Base-by-base conservation (phyloP, 2,329 filamentous ascomycete genomes). In the Ceratocystis lukuohia region DNA sequence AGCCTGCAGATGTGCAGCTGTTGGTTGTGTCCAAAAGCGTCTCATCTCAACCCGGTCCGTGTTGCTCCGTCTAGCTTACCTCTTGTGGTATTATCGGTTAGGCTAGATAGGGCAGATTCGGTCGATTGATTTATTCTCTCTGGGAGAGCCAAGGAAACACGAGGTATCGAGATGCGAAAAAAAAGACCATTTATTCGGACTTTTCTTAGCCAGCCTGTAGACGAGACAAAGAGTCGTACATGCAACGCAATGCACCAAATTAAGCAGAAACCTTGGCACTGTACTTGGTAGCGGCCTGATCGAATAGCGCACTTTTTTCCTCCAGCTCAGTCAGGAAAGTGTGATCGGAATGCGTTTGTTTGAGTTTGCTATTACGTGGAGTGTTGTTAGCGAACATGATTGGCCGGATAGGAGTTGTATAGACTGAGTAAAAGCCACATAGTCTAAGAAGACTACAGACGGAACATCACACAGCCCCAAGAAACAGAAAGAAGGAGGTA, bases 231-330 rank as follows among this genome's bases (percentile, higher is more conserved):
- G 37, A 15, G 8, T 50, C 7, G 48, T 28, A 28, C 56, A 5
- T n/a, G 28, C 28, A 37, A 59, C 28, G 17, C 25, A 37, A 37
- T n/a, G 17, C 25, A 33, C 30, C 28, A 37, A 20, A 30, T 50
- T 65, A 67, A 59, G 59, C 30, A 59, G 63, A 20, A 44, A 91
- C 90, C 80, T 93, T 96, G 44, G 92, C 83, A 70, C 84, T 87
- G 76, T 94, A 97, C 78, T 96, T 97, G 30, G 84, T 80, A 22
- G 89, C 89, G 12, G 92, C 92, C 72, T 86, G 86, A 75, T 96
- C 90, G 74, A 97, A 97, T 67, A 91, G 77, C n/a, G 81, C 83
- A 75, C 85, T 90, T 86, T 96, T 97, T 77, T 91, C 89, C 72
- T 85, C 81, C 71, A 96, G 77, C 71, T 96, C 92, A 50, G 76